phyloP scores from a whole-genome alignment of 345 rosid genomes.

The Balakata baccata region DNA sequence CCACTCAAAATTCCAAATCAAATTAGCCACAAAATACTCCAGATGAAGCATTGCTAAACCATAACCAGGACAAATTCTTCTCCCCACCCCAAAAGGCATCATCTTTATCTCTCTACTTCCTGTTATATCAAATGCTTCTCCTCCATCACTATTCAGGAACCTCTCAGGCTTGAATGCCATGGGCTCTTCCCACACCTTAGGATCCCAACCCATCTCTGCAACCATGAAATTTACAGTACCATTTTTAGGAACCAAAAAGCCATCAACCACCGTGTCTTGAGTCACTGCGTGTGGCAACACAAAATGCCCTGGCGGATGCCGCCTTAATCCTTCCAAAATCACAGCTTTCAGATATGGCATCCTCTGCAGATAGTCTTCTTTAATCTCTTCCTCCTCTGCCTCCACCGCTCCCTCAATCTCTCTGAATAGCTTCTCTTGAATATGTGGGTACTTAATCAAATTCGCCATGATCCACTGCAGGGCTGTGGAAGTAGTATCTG shows the following conservation, averaged over 20 bases:
- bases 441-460: background rate
- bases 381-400: background rate
- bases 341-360: background rate
- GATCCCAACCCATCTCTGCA: constrained; percentile 1
- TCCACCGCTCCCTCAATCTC: background rate
- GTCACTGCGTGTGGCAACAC: background rate
- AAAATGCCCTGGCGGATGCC: background rate
- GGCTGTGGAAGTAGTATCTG: constrained; percentile 1
- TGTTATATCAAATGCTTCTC: background rate
- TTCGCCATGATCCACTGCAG: constrained; percentile 1
- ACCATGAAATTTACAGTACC: background rate
- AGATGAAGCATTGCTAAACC: background rate
- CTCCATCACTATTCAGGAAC: background rate
- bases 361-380: background rate
- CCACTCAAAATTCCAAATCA: background rate
- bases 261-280: background rate
- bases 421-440: background rate
- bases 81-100: constrained; percentile 1
- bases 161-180: background rate
- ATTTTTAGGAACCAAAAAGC: background rate
- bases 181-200: background rate
- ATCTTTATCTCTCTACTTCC: background rate
- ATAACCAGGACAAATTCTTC: background rate
- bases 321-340: background rate
- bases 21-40: background rate